A percentile compares a stretch with the other conserved stretches of the same genome.
phyloP scores from a whole-genome alignment of 1,139 yeast genomes.

The Candida sanyaensis region DNA sequence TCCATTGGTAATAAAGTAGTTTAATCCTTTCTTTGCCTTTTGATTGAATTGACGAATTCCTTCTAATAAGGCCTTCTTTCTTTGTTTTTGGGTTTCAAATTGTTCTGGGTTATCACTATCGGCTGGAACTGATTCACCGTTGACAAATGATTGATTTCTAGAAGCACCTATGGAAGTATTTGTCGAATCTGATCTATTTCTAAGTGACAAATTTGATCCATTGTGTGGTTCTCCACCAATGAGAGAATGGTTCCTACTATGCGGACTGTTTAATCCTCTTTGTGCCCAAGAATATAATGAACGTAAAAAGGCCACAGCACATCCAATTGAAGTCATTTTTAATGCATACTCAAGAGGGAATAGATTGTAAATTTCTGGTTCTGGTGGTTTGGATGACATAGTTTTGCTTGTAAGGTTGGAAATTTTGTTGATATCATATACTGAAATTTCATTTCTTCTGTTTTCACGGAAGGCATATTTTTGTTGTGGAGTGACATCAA shows the following conservation, averaged over 20 bases:
- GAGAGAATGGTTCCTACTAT: neutral
- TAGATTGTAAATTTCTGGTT: slow-evolving; percentile 52
- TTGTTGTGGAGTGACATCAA: slow-evolving; percentile 72
- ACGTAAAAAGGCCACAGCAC: slow-evolving; percentile 79
- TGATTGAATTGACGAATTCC: slow-evolving; percentile 80
- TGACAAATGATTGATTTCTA: slow-evolving; percentile 35
- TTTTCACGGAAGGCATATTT: slow-evolving; percentile 66
- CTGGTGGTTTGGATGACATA: slow-evolving; percentile 61
- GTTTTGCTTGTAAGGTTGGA: slow-evolving; percentile 77
- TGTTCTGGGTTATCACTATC: slow-evolving; percentile 78
- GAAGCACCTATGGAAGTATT: slow-evolving; percentile 29
- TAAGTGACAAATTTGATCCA: slow-evolving; percentile 23
- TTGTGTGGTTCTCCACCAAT: slow-evolving; percentile 13
- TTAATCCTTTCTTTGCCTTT: slow-evolving; percentile 81
- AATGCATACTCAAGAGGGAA: slow-evolving; percentile 82
- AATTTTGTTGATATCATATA: slow-evolving; percentile 70
- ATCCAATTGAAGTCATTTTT: slow-evolving; percentile 77
- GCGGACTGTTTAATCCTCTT: slow-evolving; percentile 47
- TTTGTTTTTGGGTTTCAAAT: slow-evolving; percentile 80
- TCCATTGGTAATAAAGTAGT: slow-evolving; percentile 57
- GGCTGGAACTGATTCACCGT: slow-evolving; percentile 18
- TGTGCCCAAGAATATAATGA: slow-evolving; percentile 91
- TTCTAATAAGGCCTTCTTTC: slow-evolving; percentile 79
- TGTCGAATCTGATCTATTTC: slow-evolving; percentile 46
- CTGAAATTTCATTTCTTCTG: slow-evolving; percentile 61